A percentile compares a stretch with the other conserved stretches of the same genome.
These are phyloP conservation scores for Gossypium gossypioides DNA, from an alignment of 441 rosid genomes.

Conservation along the genomic window DNA sequence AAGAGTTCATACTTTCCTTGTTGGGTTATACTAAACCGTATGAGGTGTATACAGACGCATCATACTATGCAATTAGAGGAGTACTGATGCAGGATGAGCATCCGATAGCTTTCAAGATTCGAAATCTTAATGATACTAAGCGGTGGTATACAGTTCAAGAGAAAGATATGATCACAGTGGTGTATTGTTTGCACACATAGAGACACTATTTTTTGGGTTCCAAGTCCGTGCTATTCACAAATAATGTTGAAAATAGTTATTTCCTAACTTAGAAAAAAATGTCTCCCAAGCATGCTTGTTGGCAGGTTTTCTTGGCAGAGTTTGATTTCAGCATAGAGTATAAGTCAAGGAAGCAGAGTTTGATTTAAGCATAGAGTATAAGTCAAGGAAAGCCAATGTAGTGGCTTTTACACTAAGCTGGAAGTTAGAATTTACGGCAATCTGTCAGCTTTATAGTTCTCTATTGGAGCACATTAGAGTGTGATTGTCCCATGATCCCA, in stretches of 20 bases:
- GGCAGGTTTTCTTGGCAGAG: not conserved
- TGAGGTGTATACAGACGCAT: not conserved
- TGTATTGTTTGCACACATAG: not conserved
- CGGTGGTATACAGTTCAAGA: not conserved
- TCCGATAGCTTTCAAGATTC: not conserved
- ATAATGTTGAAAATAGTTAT: not conserved
- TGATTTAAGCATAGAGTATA: not conserved
- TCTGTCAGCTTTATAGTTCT: not conserved
- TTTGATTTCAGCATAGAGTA: not conserved
- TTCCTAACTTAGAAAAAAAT: not conserved
- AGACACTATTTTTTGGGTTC: not conserved
- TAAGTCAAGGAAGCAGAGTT: not conserved
- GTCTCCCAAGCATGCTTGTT: not conserved
- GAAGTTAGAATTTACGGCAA: not conserved
- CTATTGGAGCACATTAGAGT: not conserved
- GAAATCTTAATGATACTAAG: not conserved
- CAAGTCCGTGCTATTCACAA: not conserved
- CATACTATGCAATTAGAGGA: not conserved
- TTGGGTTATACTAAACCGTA: not conserved
- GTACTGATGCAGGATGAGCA: not conserved
- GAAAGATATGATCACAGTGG: not conserved
- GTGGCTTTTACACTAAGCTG: not conserved
- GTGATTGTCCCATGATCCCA: not conserved
- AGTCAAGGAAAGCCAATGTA: not conserved
- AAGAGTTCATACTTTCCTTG: not conserved